Evolutionary conservation across 129 eudicot species (phyloP), one percentile per base, ranked within the genome.

Genomic region (Flaveria brownii): DNA sequence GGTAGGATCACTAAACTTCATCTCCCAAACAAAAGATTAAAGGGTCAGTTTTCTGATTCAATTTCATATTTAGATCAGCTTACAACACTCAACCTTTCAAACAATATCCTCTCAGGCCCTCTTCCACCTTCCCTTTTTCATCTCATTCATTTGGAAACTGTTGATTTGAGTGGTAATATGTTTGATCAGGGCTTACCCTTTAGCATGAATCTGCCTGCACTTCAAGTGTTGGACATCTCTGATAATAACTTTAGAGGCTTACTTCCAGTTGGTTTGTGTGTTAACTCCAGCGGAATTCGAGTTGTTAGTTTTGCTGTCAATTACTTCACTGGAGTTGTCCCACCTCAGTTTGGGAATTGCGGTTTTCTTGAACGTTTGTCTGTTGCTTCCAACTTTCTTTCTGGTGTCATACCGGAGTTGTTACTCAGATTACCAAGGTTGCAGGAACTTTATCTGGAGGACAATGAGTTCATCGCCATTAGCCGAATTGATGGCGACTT

Each of bases 11-110:
- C 86, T 13, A 47, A 26, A 39, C 51, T 88, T 67, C 77, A 88
- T 49, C 89, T 88, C 18, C 55, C 71, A 0, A 63, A 64, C 1
- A 61, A 66, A 78, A 85, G 76, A 47, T 46, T 87, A 36, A 51
- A 14, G 5, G 96, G 96, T 1, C 70, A 4, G 3, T 43, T 90
- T 0, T 75, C 86, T 1, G 84, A 84, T 47, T 84, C 85, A 28
- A 0, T 84, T 16, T 77, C 78, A 45, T 75, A 76, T 56, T 82
- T 87, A 71, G 82, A 75, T 42, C 89, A 87, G 51, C 91, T 90
- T 14, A 72, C 39, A 75, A 80, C 83, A 68, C 87, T 90, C 4
- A 86, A 90, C 75, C 85, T 90, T 30, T 87, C 96, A 18, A 59
- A 66, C 5, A 88, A 90, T 72, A 72, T 25, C 46, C 86, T 90